These are phyloP conservation scores for Leccinum griseonigrum DNA, from an alignment of 1,284 basidiomycete genomes.

Conservation along the genomic window DNA sequence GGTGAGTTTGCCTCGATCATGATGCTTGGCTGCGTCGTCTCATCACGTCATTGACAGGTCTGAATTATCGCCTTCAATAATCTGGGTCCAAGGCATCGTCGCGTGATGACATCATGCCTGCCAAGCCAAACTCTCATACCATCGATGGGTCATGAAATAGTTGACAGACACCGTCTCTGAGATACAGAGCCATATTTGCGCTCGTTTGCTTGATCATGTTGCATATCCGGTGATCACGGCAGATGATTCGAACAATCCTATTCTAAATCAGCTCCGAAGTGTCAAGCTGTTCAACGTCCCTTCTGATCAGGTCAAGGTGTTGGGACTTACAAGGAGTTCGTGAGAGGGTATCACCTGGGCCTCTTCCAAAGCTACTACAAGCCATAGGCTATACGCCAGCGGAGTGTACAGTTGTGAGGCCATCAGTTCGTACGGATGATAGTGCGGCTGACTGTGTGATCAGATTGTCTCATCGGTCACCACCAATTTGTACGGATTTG, in stretches of 20 bases:
- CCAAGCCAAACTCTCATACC: slow-evolving; percentile 93
- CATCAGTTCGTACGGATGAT: neutral
- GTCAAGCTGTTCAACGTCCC: slow-evolving; percentile 89
- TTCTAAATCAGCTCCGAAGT: slow-evolving; percentile 91
- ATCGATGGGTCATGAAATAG: slow-evolving; percentile 96
- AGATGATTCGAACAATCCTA: slow-evolving; percentile 89
- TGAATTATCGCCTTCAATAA: slow-evolving; percentile 88
- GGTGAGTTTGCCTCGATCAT: slow-evolving; percentile 43
- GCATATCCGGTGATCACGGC: slow-evolving; percentile 95
- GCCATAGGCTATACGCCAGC: slow-evolving; percentile 89
- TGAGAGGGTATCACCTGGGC: slow-evolving; percentile 94
- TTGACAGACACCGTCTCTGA: slow-evolving; percentile 93
- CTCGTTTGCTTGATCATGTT: slow-evolving; percentile 90
- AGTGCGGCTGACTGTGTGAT: slow-evolving; percentile 13
- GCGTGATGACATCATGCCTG: slow-evolving; percentile 99
- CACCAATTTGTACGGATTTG: slow-evolving; percentile 96
- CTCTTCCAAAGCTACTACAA: slow-evolving; percentile 98
- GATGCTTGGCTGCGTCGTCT: neutral
- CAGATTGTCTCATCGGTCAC: slow-evolving; percentile 96
- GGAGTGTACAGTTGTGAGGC: slow-evolving; percentile 79
- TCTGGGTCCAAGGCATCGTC: slow-evolving; percentile 78
- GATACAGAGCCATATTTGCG: slow-evolving; percentile 91
- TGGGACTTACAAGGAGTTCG: slow-evolving; percentile 99
- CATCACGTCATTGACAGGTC: slow-evolving; percentile 37
- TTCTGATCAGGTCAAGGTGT: slow-evolving; percentile 87